These are phyloP conservation scores for Saccharum officinarum DNA, from an alignment of 176 grass and related monocot species.

Conservation along the genomic window DNA sequence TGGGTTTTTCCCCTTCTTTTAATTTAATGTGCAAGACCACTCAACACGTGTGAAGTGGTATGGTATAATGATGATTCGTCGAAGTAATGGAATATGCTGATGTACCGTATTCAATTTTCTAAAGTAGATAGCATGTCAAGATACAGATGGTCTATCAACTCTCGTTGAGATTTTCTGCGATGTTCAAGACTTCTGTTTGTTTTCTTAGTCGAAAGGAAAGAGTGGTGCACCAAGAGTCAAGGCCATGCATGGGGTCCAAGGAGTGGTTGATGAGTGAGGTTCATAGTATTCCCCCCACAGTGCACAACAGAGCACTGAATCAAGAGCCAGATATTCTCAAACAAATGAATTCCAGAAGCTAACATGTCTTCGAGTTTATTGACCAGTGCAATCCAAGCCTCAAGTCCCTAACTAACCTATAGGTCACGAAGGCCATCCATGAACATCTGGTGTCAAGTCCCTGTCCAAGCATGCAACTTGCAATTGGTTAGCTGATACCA, in stretches of 20 bases:
- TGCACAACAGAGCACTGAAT: constrained; percentile 13
- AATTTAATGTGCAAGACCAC: neutral
- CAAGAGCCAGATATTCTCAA: constrained; percentile 12
- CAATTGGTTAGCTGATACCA: constrained; percentile 20
- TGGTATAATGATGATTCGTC: neutral
- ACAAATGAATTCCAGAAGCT: neutral
- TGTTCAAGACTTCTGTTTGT: neutral
- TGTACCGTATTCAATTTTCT: constrained; percentile 5
- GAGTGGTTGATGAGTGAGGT: constrained; percentile 18
- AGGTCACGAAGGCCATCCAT: neutral
- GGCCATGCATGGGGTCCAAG: neutral
- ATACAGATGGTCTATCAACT: constrained; percentile 18
- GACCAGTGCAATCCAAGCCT: constrained; percentile 28
- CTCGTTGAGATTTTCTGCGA: neutral
- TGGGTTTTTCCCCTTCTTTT: neutral
- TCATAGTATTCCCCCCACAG: neutral
- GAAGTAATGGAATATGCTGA: neutral
- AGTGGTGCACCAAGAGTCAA: neutral
- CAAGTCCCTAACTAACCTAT: constrained; percentile 4
- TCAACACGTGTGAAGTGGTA: neutral
- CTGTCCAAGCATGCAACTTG: constrained; percentile 49
- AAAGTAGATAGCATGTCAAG: constrained; percentile 1
- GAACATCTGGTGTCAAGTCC: constrained; percentile 35
- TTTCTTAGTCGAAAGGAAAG: constrained; percentile 12
- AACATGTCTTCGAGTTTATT: constrained; percentile 35